Percentiles rank a stretch among this genome's conserved stretches.
These are phyloP conservation scores for Fagopyrum tataricum DNA, from an alignment of 148 eudicot species.

Conservation along the genomic window DNA sequence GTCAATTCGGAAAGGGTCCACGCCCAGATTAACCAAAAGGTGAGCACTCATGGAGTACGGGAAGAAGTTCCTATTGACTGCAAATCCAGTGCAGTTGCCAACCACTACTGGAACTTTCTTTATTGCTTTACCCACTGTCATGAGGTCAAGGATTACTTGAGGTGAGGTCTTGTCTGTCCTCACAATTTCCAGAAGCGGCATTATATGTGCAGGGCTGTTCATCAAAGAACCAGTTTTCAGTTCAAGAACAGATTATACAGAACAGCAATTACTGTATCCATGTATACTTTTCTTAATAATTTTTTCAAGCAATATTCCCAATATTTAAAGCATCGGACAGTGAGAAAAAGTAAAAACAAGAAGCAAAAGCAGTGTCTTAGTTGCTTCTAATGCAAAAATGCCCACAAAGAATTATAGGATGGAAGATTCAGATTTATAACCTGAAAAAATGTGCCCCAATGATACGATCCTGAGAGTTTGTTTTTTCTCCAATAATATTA, in stretches of 20 bases:
- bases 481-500: constrained; percentile 66
- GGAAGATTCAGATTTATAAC: constrained; percentile 24
- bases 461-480: constrained; percentile 69
- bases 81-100: constrained; percentile 94
- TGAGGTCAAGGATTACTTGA: constrained; percentile 81
- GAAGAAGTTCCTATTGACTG: constrained; percentile 86
- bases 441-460: constrained; percentile 98
- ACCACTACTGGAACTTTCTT: constrained; percentile 94
- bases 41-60: constrained; percentile 79
- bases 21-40: constrained; percentile 67
- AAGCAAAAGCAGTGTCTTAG: not conserved
- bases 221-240: constrained; percentile 20
- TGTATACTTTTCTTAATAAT: not conserved
- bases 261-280: too few species aligned
- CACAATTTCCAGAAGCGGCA: constrained; percentile 94
- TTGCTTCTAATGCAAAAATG: constrained; percentile 4
- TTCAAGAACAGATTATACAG: not conserved
- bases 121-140: constrained; percentile 70
- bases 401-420: not conserved
- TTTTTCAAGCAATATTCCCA: not conserved
- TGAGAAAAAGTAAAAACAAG: not conserved
- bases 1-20: constrained; percentile 81
- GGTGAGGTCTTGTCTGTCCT: constrained; percentile 85
- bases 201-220: constrained; percentile 88
- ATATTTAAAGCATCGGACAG: not conserved